Conservation (phyloP, 306 rosid genomes). For the Vicia faba region DNA sequence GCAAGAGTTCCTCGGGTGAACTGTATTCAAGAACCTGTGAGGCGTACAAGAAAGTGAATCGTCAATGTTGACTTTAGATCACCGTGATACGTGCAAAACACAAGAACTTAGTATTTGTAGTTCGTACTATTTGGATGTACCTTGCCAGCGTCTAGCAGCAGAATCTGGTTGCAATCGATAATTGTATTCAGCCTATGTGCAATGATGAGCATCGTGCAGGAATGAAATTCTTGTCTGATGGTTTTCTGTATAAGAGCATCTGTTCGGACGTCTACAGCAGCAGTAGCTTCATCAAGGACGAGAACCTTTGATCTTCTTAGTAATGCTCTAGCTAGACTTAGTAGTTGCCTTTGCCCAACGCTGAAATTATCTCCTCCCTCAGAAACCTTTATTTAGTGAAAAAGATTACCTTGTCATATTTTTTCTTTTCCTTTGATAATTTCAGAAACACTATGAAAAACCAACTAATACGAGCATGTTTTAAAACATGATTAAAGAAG, state of each 20-base stretch:
- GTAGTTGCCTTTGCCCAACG: constrained; percentile 87
- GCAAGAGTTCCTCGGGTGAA: constrained; percentile 61
- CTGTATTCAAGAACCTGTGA: constrained; percentile 70
- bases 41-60: constrained; percentile 3
- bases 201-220: constrained; percentile 85
- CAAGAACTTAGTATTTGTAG: not conserved
- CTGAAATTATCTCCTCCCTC: constrained; percentile 95
- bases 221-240: constrained; percentile 78
- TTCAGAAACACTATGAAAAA: not conserved
- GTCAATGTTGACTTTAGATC: not conserved
- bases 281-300: constrained; percentile 95
- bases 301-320: constrained; percentile 83
- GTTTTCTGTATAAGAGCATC: constrained; percentile 89
- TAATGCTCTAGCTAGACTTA: constrained; percentile 87
- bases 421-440: too few species aligned
- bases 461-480: too few species aligned
- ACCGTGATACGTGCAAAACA: not conserved
- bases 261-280: constrained; percentile 88
- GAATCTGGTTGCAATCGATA: constrained; percentile 74
- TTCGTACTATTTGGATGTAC: constrained; percentile 45
- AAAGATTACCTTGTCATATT: constrained; percentile 22
- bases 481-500: too few species aligned
- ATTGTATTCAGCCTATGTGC: constrained; percentile 90
- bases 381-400: constrained; percentile 55
- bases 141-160: constrained; percentile 76